Percentiles rank a stretch among this genome's conserved stretches.
phyloP scores from a whole-genome alignment of 345 rosid genomes.

The Brassica rapa region DNA sequence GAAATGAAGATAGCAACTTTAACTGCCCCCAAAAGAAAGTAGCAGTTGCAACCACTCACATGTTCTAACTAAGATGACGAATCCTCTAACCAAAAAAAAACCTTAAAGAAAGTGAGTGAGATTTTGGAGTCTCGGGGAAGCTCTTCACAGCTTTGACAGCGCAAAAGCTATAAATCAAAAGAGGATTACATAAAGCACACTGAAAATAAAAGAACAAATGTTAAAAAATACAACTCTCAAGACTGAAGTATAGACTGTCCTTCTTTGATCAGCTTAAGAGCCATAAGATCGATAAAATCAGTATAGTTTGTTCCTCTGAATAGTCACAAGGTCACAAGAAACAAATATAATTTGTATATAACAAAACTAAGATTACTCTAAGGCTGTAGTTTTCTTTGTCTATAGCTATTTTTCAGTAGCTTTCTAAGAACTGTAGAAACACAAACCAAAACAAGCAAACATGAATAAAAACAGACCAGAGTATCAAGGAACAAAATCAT shows the following conservation, averaged over 20 bases:
- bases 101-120: conserved; percentile 14
- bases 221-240: not conserved
- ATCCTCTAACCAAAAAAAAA: not conserved
- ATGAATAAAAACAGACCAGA: conserved; percentile 17
- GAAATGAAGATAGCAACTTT: conserved; percentile 21
- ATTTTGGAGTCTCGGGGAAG: not conserved
- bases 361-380: conserved; percentile 23
- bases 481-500: conserved; percentile 41
- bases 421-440: conserved; percentile 23
- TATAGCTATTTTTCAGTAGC: conserved; percentile 19
- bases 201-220: not conserved
- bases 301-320: not conserved
- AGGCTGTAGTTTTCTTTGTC: conserved; percentile 23
- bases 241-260: not conserved
- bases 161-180: conserved; percentile 21
- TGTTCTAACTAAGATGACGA: conserved; percentile 24
- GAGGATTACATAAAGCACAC: not conserved
- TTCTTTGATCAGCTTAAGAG: not conserved
- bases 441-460: conserved; percentile 35
- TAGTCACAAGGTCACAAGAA: conserved; percentile 16
- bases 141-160: conserved; percentile 14
- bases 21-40: conserved; percentile 30
- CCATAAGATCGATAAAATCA: conserved; percentile 17
- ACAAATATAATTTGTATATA: conserved; percentile 16
- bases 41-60: conserved; percentile 57